Base-by-base conservation (phyloP, 306 rosid species). In the Fragaria ananassa region DNA sequence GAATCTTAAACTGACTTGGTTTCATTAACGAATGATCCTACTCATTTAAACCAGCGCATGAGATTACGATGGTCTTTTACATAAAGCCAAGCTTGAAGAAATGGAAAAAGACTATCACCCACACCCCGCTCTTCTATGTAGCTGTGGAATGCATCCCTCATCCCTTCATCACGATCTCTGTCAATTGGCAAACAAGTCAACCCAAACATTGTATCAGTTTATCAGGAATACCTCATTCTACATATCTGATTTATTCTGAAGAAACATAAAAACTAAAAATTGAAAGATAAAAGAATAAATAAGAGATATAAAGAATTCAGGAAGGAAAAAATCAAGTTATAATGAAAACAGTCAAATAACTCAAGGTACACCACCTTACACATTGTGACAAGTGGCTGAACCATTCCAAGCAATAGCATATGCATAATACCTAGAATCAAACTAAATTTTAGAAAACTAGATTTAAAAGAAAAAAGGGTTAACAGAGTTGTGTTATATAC, bases 31-130 rank as follows among this genome's bases (percentile, higher is more conserved):
- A 92, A 89, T 76, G 81, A 47, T 35, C 97, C 98, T 68, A 76
- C 79, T 0, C 90, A 83, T 79, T 86, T 92, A 84, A 92, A 90
- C 98, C 98, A 95, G 12, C 86, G 93, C 98, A 88, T 25, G 18
- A 89, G 87, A 85, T 87, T 89, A 74, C 98, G 86, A 78, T 90
- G 96, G 35, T 95, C 96, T 87, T 90, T 95, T 58, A 94, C 98
- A 79, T 92, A 94, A 17, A 92, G 89, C 98, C 98, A 94, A 21
- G 97, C 97, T 79, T 83, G 97, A 80, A 94, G 98, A 85, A 92
- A 94, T 49, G 85, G 91, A 68, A 94, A 94, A 80, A 92, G 98
- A 68, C 78, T 79, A 75, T 92, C 96, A 21, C 87, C 89, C 60
- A 95, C 74, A 8, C 96, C 98, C 75, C 98, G 91, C 87, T 92